Conservation (phyloP, 495 filamentous ascomycete genomes). For the Podospora appendiculata region DNA sequence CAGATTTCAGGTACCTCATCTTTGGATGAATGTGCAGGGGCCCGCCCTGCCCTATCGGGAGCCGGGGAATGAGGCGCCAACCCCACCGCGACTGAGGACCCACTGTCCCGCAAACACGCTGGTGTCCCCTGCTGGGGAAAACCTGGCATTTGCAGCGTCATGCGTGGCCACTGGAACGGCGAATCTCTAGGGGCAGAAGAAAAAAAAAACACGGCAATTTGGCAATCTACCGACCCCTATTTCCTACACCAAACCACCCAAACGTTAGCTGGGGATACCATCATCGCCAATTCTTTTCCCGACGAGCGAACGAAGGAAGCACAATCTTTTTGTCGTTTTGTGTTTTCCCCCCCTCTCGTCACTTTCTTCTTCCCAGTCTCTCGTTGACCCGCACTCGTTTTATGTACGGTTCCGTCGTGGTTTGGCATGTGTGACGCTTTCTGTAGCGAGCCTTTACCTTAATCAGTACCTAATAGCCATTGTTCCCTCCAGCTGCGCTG, state of each 20-base stretch:
- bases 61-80: no score
- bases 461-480: background rate
- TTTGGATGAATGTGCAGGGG: no score
- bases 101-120: no score
- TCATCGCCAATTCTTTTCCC: background rate
- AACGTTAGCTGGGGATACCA: background rate
- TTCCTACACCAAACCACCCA: background rate
- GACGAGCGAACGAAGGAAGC: background rate
- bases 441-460: background rate
- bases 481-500: background rate
- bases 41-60: no score
- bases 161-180: no score
- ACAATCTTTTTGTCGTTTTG: background rate
- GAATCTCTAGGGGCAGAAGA: no score
- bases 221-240: background rate
- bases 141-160: no score
- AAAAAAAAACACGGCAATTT: background rate
- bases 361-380: constrained; percentile 1
- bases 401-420: background rate
- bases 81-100: no score
- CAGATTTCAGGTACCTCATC: no score
- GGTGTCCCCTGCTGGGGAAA: no score
- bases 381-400: background rate
- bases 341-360: no score
- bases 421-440: background rate